phyloP scores from a whole-genome alignment of 2,329 filamentous ascomycete species.

The Fusarium sp. region DNA sequence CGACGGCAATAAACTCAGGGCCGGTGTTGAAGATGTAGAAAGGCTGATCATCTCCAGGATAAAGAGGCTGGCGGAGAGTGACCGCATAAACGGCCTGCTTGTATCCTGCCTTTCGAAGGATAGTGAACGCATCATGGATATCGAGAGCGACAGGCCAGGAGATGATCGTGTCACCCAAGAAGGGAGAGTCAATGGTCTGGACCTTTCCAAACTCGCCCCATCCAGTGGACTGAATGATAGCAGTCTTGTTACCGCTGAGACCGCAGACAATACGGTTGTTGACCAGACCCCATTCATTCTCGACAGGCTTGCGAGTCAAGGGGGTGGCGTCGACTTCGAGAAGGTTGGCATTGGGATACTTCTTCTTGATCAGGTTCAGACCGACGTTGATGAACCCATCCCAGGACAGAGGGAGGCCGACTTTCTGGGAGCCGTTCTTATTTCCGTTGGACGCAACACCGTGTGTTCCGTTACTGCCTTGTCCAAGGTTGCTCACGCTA shows the following conservation, averaged over 20 bases:
- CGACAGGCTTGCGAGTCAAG: not conserved
- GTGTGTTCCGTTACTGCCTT: not conserved
- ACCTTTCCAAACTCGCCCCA: constrained; percentile 17
- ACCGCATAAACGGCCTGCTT: not conserved
- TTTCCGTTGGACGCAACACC: not conserved
- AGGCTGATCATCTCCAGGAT: constrained; percentile 14
- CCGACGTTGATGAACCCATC: constrained; percentile 24
- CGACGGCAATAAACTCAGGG: constrained; percentile 16
- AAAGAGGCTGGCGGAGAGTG: constrained; percentile 16
- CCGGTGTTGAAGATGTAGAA: constrained; percentile 25
- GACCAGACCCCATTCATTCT: constrained; percentile 22
- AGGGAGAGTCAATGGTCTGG: constrained; percentile 9
- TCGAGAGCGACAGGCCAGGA: constrained; percentile 11
- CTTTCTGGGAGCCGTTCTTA: not conserved
- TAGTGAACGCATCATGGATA: constrained; percentile 10
- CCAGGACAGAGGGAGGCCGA: constrained; percentile 11
- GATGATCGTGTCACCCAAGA: not conserved
- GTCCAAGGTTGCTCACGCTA: not conserved
- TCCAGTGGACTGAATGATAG: constrained; percentile 18
- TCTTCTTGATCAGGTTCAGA: constrained; percentile 5
- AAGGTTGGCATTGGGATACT: constrained; percentile 8
- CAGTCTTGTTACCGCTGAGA: constrained; percentile 8
- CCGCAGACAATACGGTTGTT: constrained; percentile 19
- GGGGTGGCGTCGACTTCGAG: constrained; percentile 21
- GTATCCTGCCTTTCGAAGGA: constrained; percentile 23